These are phyloP conservation scores for Bruguiera parviflora DNA, from an alignment of 345 rosid species.

Conservation along the genomic window DNA sequence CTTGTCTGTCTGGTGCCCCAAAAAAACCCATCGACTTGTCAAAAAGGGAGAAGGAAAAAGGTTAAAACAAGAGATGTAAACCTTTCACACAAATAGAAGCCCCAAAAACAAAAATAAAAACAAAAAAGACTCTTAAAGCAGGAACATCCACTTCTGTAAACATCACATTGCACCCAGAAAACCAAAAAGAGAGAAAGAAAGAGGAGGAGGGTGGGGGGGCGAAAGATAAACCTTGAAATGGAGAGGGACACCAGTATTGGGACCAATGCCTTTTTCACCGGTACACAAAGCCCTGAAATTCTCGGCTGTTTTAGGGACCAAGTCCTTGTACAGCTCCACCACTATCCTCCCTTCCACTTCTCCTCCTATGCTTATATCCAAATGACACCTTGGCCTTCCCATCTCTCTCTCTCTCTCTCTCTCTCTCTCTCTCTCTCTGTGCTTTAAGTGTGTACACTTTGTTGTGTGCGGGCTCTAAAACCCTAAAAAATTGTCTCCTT, in stretches of 20 bases:
- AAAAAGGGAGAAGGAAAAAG: no score
- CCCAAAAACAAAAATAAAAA: no score
- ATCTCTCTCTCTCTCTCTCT: background rate
- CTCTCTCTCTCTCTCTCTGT: background rate
- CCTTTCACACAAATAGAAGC: background rate
- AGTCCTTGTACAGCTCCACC: conserved; percentile 18
- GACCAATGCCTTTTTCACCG: conserved; percentile 27
- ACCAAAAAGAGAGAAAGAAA: background rate
- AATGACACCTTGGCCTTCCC: conserved; percentile 13
- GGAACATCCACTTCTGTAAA: background rate
- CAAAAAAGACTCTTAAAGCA: background rate
- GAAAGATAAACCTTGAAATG: conserved; percentile 16
- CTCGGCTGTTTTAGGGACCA: conserved; percentile 24
- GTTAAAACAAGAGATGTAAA: no score
- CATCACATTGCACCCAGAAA: background rate
- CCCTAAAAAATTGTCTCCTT: no score
- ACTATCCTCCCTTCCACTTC: conserved; percentile 19
- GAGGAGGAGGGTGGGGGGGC: background rate
- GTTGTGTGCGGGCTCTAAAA: background rate
- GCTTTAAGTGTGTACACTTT: background rate
- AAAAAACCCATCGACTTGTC: no score
- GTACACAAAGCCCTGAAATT: conserved; percentile 28
- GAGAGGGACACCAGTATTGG: conserved; percentile 20
- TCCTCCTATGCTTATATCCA: conserved; percentile 13
- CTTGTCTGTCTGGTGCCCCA: no score